A percentile compares a stretch with the other conserved stretches of the same genome.
phyloP scores from a whole-genome alignment of 2,329 filamentous ascomycete species.

The Colletotrichum sp. region DNA sequence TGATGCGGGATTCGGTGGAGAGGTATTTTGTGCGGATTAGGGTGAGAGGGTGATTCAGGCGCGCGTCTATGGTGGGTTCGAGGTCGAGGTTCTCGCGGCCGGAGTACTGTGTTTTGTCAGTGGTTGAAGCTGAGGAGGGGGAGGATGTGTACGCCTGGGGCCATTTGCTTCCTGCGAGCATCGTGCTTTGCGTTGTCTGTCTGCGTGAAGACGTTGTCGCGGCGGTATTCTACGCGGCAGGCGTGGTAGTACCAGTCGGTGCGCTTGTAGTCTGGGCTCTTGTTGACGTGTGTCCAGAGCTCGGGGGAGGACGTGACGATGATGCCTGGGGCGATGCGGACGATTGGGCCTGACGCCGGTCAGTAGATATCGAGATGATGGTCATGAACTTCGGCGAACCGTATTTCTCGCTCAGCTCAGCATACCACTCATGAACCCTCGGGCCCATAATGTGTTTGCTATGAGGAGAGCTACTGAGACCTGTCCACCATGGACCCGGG shows the following conservation, averaged over 20 bases:
- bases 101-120: slow-evolving; percentile 47
- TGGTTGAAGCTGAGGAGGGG: not conserved
- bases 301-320: slow-evolving; percentile 54
- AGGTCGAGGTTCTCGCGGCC: slow-evolving; percentile 58
- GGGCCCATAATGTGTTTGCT: slow-evolving; percentile 25
- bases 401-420: slow-evolving; percentile 28
- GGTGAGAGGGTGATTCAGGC: slow-evolving; percentile 46
- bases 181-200: slow-evolving; percentile 53
- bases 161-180: slow-evolving; percentile 51
- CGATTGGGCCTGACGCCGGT: slow-evolving; percentile 29
- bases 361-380: not conserved
- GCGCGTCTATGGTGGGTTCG: slow-evolving; percentile 52
- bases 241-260: slow-evolving; percentile 49
- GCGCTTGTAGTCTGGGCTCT: slow-evolving; percentile 43
- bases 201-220: slow-evolving; percentile 58
- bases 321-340: slow-evolving; percentile 47
- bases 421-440: slow-evolving; percentile 29
- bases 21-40: slow-evolving; percentile 51
- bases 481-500: slow-evolving; percentile 24
- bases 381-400: slow-evolving; percentile 26
- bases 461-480: slow-evolving; percentile 27
- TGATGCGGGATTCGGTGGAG: slow-evolving; percentile 29
- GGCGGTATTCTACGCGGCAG: slow-evolving; percentile 50
- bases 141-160: slow-evolving; percentile 48
- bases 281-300: slow-evolving; percentile 48